Percentiles rank a stretch among this genome's conserved stretches.
These are phyloP conservation scores for Phoma sp. DNA, from an alignment of 2,329 filamentous ascomycete species.

Conservation along the genomic window DNA sequence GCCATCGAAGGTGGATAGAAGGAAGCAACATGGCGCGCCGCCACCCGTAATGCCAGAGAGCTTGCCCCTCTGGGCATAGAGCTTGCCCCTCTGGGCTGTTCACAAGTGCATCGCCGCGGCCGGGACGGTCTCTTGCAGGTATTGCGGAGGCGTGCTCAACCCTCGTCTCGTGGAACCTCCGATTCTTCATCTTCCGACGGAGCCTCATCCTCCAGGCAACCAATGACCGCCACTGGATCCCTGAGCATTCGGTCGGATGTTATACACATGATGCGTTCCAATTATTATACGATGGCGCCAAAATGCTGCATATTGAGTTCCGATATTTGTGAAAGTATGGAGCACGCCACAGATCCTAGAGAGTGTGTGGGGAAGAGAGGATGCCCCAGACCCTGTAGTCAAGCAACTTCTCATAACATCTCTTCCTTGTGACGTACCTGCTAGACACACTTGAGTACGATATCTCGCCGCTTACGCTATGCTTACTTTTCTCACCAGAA, in stretches of 20 bases:
- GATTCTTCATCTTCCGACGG: conserved; percentile 4
- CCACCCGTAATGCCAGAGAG: background rate
- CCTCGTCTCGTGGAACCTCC: conserved; percentile 12
- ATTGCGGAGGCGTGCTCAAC: too few relatives aligned
- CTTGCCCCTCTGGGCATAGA: conserved; percentile 1
- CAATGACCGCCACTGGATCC: background rate
- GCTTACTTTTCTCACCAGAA: background rate
- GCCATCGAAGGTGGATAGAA: background rate
- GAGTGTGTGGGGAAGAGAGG: background rate
- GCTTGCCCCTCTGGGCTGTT: conserved; percentile 8
- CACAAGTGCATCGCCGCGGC: conserved; percentile 9
- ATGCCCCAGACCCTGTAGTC: background rate
- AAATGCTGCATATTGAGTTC: background rate
- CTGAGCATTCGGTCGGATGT: background rate
- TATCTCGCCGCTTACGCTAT: background rate
- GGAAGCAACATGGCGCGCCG: conserved; percentile 8
- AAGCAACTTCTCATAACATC: too few relatives aligned
- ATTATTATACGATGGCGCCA: background rate
- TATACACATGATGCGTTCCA: background rate
- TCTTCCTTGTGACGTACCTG: too few relatives aligned
- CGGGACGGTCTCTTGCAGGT: too few relatives aligned
- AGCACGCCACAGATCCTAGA: background rate
- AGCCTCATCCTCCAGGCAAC: conserved; percentile 14
- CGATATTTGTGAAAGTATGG: background rate
- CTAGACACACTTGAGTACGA: too few relatives aligned